Evolutionary conservation across 179 eudicot genomes (phyloP).

Genomic region (Spinacia oleracea): DNA sequence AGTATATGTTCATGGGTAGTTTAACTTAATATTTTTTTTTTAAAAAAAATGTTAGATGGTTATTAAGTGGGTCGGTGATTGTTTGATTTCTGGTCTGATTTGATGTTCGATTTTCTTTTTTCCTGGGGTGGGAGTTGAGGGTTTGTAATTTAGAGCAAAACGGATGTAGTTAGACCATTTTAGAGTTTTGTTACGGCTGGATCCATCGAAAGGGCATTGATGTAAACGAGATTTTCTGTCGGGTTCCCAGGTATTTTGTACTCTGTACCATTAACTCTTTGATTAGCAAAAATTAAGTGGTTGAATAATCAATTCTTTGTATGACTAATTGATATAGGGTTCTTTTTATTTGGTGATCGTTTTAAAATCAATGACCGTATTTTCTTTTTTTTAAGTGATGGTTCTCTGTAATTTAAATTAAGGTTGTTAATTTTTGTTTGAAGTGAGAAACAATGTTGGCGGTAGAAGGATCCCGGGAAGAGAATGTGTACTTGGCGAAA

Average conservation of each 20-base stretch:
- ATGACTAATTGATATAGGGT: background rate
- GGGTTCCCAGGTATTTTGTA: background rate
- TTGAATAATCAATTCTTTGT: background rate
- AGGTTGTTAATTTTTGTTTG: background rate
- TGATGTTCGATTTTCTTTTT: no score
- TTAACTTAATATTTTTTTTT: background rate
- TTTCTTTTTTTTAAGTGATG: background rate
- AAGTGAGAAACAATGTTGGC: conserved; percentile 26
- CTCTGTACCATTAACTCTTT: background rate
- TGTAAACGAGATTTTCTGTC: background rate
- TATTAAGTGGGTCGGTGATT: background rate
- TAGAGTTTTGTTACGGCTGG: background rate
- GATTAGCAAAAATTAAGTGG: conserved; percentile 3
- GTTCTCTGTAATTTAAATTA: background rate
- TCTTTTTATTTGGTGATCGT: background rate
- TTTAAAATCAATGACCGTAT: background rate
- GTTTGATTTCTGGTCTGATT: background rate
- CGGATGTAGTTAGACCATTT: background rate
- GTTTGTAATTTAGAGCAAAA: background rate
- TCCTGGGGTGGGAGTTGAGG: background rate
- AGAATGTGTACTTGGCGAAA: conserved; percentile 32
- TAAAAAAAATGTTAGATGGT: conserved; percentile 8
- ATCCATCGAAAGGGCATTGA: background rate
- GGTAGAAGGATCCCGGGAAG: conserved; percentile 35
- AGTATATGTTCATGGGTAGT: background rate